Conservation (phyloP, 441 rosid genomes). For the Rhodomyrtus psidioides region DNA sequence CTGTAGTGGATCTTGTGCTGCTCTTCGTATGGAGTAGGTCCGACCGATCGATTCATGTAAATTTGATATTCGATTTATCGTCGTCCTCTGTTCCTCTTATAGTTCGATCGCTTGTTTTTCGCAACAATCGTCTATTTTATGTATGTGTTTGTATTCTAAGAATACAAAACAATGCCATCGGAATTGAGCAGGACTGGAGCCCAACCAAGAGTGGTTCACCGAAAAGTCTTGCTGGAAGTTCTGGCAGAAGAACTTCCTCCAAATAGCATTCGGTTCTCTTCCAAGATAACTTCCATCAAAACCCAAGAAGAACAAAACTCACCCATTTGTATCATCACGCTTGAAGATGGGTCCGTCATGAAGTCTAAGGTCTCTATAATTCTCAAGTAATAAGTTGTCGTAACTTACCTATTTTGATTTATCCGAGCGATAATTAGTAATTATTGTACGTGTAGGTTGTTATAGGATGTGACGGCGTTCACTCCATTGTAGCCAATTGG, state of each 20-base stretch:
- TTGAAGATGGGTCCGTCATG: slow-evolving; percentile 29
- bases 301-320: slow-evolving; percentile 1
- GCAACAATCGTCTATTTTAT: background rate
- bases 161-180: background rate
- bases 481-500: slow-evolving; percentile 28
- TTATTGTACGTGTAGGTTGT: slow-evolving; percentile 8
- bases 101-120: background rate
- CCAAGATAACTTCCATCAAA: slow-evolving; percentile 18
- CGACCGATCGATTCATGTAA: accelerated
- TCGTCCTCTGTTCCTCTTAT: background rate
- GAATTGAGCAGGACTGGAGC: background rate
- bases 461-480: slow-evolving; percentile 47
- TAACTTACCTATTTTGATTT: background rate
- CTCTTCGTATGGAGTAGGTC: background rate
- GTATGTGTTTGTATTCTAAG: background rate
- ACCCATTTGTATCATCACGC: slow-evolving; percentile 5
- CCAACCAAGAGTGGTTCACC: slow-evolving; percentile 20
- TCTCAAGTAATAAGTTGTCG: background rate
- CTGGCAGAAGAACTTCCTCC: slow-evolving; percentile 33
- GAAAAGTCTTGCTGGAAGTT: slow-evolving; percentile 20
- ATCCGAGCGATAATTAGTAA: background rate
- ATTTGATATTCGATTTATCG: background rate
- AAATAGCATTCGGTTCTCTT: slow-evolving; percentile 28
- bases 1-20: background rate
- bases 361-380: slow-evolving; percentile 25